These are phyloP conservation scores for Ramichloridium luteum DNA, from an alignment of 2,329 filamentous ascomycete genomes.

Conservation along the genomic window DNA sequence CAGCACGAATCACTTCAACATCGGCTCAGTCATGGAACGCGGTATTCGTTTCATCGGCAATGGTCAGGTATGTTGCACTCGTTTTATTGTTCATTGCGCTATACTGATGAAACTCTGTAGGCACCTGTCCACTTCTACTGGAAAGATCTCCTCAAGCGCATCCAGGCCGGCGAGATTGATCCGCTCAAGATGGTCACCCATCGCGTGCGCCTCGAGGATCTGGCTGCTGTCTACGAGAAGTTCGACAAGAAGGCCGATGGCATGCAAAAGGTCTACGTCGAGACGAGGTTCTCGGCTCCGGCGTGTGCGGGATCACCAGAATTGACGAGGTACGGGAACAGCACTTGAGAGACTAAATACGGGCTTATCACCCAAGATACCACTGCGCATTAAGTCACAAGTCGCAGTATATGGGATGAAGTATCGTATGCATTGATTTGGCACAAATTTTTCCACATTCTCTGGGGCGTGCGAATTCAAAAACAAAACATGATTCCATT, in stretches of 20 bases:
- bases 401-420: too few species aligned
- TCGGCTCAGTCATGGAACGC: conserved; percentile 73
- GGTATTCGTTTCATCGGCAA: conserved; percentile 68
- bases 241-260: conserved; percentile 60
- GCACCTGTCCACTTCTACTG: conserved; percentile 74
- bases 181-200: conserved; percentile 73
- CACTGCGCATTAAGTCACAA: too few species aligned
- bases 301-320: conserved; percentile 38
- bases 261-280: conserved; percentile 70
- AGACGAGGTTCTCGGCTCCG: conserved; percentile 46
- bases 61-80: too few species aligned
- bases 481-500: too few species aligned
- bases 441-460: too few species aligned
- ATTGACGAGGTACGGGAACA: too few species aligned
- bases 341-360: too few species aligned
- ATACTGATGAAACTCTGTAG: too few species aligned
- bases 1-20: conserved; percentile 50
- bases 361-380: too few species aligned
- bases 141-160: conserved; percentile 58
- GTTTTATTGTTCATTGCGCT: too few species aligned
- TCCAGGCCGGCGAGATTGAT: conserved; percentile 57
- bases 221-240: conserved; percentile 42
- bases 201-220: conserved; percentile 44
- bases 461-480: too few species aligned
- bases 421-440: too few species aligned